A percentile compares a stretch with the other conserved stretches of the same genome.
Evolutionary conservation across 495 filamentous ascomycete genomes (phyloP).

Genomic region (Penicillium mononematosum): DNA sequence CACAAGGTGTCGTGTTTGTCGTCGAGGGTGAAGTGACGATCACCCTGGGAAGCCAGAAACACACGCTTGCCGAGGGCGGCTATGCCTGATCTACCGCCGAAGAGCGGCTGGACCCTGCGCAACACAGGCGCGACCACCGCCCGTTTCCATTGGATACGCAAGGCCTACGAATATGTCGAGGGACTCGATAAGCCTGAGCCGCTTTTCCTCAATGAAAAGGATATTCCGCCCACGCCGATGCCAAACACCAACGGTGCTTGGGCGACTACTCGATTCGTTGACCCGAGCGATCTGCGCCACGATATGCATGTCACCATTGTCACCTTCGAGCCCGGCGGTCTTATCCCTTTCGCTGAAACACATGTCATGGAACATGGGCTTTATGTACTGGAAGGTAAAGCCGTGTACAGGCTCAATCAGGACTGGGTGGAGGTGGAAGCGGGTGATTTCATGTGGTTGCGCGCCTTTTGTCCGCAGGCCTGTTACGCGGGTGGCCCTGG

Average conservation of each 20-base stretch:
- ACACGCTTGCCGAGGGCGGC: slow-evolving; percentile 27
- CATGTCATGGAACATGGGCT: slow-evolving; percentile 32
- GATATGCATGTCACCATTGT: slow-evolving; percentile 33
- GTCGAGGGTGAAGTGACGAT: slow-evolving; percentile 27
- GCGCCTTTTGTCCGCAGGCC: slow-evolving; percentile 33
- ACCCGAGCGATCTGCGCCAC: slow-evolving; percentile 29
- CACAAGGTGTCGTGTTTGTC: slow-evolving; percentile 27
- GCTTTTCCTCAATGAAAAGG: slow-evolving; percentile 30
- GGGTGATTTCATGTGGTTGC: slow-evolving; percentile 36
- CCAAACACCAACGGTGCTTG: slow-evolving; percentile 27
- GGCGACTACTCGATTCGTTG: slow-evolving; percentile 30
- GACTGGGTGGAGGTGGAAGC: slow-evolving; percentile 36
- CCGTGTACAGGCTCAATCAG: slow-evolving; percentile 32
- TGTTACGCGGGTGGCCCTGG: slow-evolving; percentile 35
- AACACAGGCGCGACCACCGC: slow-evolving; percentile 23
- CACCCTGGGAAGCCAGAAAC: slow-evolving; percentile 17
- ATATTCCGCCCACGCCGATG: slow-evolving; percentile 24
- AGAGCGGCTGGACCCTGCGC: slow-evolving; percentile 28
- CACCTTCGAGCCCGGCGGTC: slow-evolving; percentile 29
- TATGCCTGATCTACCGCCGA: slow-evolving; percentile 28
- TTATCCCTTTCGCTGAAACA: slow-evolving; percentile 29
- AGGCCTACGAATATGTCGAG: slow-evolving; percentile 27
- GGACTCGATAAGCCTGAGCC: slow-evolving; percentile 24
- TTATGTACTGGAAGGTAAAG: slow-evolving; percentile 32
- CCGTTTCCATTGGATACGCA: slow-evolving; percentile 31